phyloP scores from a whole-genome alignment of 495 filamentous ascomycete genomes.

The Penicillium subrubescens region DNA sequence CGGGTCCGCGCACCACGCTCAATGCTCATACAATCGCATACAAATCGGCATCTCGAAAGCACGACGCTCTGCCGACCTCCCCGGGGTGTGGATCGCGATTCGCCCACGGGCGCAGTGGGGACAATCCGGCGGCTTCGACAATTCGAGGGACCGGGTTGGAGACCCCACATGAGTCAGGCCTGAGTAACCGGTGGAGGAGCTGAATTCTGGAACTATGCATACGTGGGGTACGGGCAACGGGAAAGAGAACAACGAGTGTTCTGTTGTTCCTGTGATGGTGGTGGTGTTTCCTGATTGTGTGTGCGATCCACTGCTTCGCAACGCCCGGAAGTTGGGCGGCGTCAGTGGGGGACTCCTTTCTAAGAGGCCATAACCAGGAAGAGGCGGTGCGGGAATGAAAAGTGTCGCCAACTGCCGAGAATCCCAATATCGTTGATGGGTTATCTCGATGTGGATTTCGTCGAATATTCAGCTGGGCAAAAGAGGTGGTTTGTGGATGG shows the following conservation, averaged over 20 bases:
- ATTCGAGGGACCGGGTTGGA: slow-evolving; percentile 9
- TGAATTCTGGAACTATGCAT: slow-evolving; percentile 13
- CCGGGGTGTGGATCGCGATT: slow-evolving; percentile 20
- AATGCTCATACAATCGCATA: neutral
- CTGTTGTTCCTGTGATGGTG: neutral
- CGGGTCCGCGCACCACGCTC: neutral
- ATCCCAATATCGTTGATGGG: neutral
- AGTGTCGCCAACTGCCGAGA: slow-evolving; percentile 14
- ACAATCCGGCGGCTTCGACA: neutral
- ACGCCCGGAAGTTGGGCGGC: neutral
- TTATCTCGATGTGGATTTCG: neutral
- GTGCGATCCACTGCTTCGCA: neutral
- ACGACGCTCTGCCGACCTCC: slow-evolving; percentile 24
- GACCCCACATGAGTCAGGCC: slow-evolving; percentile 46
- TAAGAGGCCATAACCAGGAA: neutral
- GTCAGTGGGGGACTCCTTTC: neutral
- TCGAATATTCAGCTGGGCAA: neutral
- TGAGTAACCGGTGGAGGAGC: slow-evolving; percentile 34
- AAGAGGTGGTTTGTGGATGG: neutral
- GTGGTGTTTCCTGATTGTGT: neutral
- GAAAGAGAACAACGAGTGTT: neutral
- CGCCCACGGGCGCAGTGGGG: slow-evolving; percentile 20
- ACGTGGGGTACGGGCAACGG: neutral
- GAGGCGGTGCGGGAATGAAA: slow-evolving; percentile 7
- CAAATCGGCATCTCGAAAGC: slow-evolving; percentile 21